A percentile compares a stretch with the other conserved stretches of the same genome.
Evolutionary conservation across 2,329 filamentous ascomycete genomes (phyloP).

Genomic region (Mycosphaerella sp.): DNA sequence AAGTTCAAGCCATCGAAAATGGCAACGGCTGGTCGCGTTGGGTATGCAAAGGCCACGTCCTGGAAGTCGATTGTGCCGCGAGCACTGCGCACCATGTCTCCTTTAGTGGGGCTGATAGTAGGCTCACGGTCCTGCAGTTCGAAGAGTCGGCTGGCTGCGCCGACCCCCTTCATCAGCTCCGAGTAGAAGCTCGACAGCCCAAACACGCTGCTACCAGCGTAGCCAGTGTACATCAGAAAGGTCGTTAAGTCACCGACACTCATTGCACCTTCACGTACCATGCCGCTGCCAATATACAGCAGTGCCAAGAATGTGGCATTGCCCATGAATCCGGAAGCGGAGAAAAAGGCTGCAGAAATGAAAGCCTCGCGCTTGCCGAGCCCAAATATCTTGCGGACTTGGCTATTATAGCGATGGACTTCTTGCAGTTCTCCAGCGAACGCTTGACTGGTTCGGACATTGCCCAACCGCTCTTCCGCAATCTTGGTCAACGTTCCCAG

Average conservation of each 20-base stretch:
- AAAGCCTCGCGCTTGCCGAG: conserved; percentile 82
- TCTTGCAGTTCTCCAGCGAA: conserved; percentile 92
- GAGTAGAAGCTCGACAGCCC: conserved; percentile 95
- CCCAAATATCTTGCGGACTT: conserved; percentile 85
- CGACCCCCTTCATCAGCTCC: conserved; percentile 97
- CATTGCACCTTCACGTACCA: conserved; percentile 81
- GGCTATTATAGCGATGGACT: conserved; percentile 81
- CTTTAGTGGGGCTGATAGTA: conserved; percentile 79
- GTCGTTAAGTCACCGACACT: conserved; percentile 88
- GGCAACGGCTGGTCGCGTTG: conserved; percentile 80
- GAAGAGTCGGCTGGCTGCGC: conserved; percentile 91
- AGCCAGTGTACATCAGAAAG: conserved; percentile 98
- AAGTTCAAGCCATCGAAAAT: conserved; percentile 91
- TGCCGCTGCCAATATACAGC: conserved; percentile 81
- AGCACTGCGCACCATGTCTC: conserved; percentile 70
- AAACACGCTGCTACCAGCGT: conserved; percentile 77
- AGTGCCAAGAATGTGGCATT: conserved; percentile 94
- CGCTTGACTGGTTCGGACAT: conserved; percentile 92
- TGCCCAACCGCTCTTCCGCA: conserved; percentile 93
- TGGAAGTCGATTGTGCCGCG: conserved; percentile 84
- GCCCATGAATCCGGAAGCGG: conserved; percentile 77
- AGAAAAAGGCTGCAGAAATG: conserved; percentile 87
- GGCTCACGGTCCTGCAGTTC: conserved; percentile 89
- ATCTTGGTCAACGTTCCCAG: conserved; percentile 91
- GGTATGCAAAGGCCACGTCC: conserved; percentile 83